Percentiles rank a stretch among this genome's conserved stretches.
phyloP scores from a whole-genome alignment of 2,329 filamentous ascomycete genomes.

The Dothistroma septosporum region DNA sequence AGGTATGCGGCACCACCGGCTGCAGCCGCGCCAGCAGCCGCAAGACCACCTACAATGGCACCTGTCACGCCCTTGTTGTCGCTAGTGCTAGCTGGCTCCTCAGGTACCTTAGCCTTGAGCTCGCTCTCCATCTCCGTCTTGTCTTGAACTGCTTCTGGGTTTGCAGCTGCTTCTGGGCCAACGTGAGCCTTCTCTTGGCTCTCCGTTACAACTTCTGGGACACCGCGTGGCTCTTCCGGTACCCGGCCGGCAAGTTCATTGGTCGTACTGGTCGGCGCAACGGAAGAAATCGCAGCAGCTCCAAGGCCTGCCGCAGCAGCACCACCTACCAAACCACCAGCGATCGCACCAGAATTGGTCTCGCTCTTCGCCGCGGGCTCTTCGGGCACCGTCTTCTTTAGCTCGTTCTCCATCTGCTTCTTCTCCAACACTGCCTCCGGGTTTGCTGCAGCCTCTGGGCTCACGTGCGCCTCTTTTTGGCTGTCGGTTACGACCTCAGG shows the following conservation, averaged over 20 bases:
- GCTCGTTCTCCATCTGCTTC: constrained; percentile 65
- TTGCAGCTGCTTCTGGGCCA: constrained; percentile 61
- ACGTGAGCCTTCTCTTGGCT: constrained; percentile 64
- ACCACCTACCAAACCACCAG: constrained; percentile 40
- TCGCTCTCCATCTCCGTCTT: constrained; percentile 69
- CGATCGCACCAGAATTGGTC: constrained; percentile 32
- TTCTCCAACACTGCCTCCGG: constrained; percentile 66
- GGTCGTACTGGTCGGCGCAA: constrained; percentile 37
- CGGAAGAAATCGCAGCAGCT: constrained; percentile 13
- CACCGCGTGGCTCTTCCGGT: constrained; percentile 43
- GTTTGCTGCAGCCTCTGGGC: constrained; percentile 62
- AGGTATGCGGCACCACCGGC: constrained; percentile 35
- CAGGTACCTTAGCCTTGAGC: constrained; percentile 61
- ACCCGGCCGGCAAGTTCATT: constrained; percentile 44
- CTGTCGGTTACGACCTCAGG: constrained; percentile 47
- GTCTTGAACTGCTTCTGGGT: constrained; percentile 62
- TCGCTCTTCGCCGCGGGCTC: constrained; percentile 28
- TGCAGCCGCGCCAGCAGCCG: constrained; percentile 32
- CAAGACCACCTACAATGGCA: constrained; percentile 38
- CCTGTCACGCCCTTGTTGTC: constrained; percentile 38
- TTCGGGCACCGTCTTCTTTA: constrained; percentile 60
- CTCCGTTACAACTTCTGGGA: constrained; percentile 65
- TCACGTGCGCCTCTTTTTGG: constrained; percentile 54
- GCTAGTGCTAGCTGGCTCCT: constrained; percentile 29
- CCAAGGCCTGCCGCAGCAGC: constrained; percentile 31